These are phyloP conservation scores for Aspergillus neoniger DNA, from an alignment of 2,329 filamentous ascomycete species.

Conservation along the genomic window DNA sequence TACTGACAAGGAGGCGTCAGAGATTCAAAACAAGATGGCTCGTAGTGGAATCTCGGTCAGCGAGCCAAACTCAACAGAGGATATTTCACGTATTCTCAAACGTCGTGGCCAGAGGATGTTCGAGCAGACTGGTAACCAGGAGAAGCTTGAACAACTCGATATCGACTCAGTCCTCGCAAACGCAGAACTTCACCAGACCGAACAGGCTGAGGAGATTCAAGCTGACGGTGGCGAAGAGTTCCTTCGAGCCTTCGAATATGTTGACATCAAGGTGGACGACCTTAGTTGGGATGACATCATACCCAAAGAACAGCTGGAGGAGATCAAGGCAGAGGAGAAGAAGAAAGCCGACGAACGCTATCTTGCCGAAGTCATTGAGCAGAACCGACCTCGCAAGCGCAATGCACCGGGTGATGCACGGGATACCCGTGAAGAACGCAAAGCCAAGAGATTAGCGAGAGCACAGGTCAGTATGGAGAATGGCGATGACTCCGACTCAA, in stretches of 20 bases:
- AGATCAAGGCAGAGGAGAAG: constrained; percentile 86
- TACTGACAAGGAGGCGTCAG: constrained; percentile 87
- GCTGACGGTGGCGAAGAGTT: constrained; percentile 97
- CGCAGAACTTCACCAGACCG: constrained; percentile 94
- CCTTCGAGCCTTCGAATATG: constrained; percentile 84
- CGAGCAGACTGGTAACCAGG: constrained; percentile 93
- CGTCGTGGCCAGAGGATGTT: constrained; percentile 99
- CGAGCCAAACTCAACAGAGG: constrained; percentile 86
- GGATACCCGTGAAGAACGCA: constrained; percentile 62
- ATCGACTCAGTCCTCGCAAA: constrained; percentile 97
- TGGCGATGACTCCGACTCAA: constrained; percentile 69
- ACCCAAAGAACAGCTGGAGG: constrained; percentile 85
- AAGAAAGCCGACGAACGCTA: constrained; percentile 80
- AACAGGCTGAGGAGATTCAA: constrained; percentile 90
- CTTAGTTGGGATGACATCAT: constrained; percentile 99
- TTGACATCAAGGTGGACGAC: constrained; percentile 90
- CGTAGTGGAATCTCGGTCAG: constrained; percentile 61
- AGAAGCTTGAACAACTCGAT: constrained; percentile 93
- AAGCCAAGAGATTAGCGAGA: constrained; percentile 70
- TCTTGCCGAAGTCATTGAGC: constrained; percentile 76
- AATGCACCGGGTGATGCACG: constrained; percentile 59
- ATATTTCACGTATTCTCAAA: constrained; percentile 95
- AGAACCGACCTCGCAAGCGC: constrained; percentile 77
- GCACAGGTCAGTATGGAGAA: constrained; percentile 66
- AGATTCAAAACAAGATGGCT: constrained; percentile 76